Percentiles rank a stretch among this genome's conserved stretches.
These are phyloP conservation scores for Pseudopithomyces maydicus DNA, from an alignment of 2,329 filamentous ascomycete genomes.

Conservation along the genomic window DNA sequence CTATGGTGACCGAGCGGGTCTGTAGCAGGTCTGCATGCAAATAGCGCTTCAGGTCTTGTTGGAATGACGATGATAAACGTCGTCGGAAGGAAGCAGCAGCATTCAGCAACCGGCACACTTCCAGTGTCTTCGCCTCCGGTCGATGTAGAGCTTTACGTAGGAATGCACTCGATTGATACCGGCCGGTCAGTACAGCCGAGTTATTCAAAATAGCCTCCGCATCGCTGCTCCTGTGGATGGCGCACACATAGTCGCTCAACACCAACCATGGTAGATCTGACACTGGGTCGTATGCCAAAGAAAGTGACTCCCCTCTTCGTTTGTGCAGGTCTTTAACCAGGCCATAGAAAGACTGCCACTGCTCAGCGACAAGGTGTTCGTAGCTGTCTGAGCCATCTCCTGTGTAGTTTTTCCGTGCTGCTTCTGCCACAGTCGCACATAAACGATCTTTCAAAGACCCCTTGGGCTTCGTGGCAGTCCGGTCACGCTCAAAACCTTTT, in stretches of 20 bases:
- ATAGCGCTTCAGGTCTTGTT: slow-evolving; percentile 69
- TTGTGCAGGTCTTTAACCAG: slow-evolving; percentile 85
- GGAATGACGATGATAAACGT: slow-evolving; percentile 70
- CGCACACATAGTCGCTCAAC: slow-evolving; percentile 79
- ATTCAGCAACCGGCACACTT: slow-evolving; percentile 67
- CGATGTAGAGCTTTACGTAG: slow-evolving; percentile 40
- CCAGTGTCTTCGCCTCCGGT: slow-evolving; percentile 43
- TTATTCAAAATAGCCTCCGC: slow-evolving; percentile 80
- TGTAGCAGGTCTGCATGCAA: slow-evolving; percentile 76
- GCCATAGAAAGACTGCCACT: slow-evolving; percentile 91
- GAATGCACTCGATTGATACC: slow-evolving; percentile 22
- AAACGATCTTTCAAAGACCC: slow-evolving; percentile 76
- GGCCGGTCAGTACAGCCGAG: slow-evolving; percentile 45
- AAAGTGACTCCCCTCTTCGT: slow-evolving; percentile 79
- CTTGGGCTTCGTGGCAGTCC: slow-evolving; percentile 34
- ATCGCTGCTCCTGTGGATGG: slow-evolving; percentile 77
- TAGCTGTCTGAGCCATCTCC: slow-evolving; percentile 79
- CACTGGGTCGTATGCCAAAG: slow-evolving; percentile 73
- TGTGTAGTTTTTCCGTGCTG: slow-evolving; percentile 66
- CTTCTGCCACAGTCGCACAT: slow-evolving; percentile 71
- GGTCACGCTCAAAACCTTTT: slow-evolving; percentile 56
- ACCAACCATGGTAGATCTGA: slow-evolving; percentile 81
- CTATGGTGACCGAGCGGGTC: slow-evolving; percentile 61
- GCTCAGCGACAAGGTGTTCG: slow-evolving; percentile 72
- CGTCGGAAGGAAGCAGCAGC: slow-evolving; percentile 74